Percentiles rank a stretch among this genome's conserved stretches.
Evolutionary conservation across 176 grass and related monocot species (phyloP).

Genomic region (Saccharum officinarum): DNA sequence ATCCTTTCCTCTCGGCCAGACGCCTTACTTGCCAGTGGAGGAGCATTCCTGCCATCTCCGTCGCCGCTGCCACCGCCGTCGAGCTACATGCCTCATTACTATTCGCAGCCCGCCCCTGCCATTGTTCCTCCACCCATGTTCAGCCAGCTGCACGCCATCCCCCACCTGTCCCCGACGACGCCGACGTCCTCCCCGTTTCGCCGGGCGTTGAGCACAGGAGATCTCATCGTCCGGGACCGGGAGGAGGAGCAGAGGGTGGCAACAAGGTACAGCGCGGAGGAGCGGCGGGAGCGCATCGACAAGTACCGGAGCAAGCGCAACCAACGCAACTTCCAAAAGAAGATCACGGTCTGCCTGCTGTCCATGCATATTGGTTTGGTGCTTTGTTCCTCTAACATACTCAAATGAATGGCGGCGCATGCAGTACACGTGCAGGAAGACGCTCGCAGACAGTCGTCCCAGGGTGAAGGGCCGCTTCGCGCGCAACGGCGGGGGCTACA

Average conservation of each 20-base stretch:
- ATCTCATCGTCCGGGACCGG: background rate
- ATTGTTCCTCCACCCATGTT: background rate
- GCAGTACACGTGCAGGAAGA: constrained; percentile 92
- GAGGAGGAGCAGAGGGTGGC: background rate
- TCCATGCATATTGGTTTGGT: background rate
- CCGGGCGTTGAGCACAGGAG: constrained; percentile 1
- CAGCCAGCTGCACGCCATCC: background rate
- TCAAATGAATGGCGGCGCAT: background rate
- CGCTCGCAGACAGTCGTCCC: constrained; percentile 77
- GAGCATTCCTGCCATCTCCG: background rate
- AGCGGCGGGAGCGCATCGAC: constrained; percentile 83
- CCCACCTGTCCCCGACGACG: background rate
- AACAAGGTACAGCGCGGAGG: constrained; percentile 59
- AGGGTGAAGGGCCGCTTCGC: constrained; percentile 87
- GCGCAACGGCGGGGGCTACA: constrained; percentile 30
- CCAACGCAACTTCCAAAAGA: constrained; percentile 90
- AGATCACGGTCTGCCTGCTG: constrained; percentile 57
- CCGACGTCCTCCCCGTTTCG: background rate
- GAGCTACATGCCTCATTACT: background rate
- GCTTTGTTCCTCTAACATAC: too few species aligned
- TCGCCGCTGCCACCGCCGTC: background rate
- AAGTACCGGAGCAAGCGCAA: constrained; percentile 89
- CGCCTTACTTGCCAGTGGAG: background rate
- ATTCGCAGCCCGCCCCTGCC: background rate
- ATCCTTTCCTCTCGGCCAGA: background rate